Evolutionary conservation across 2,329 filamentous ascomycete genomes (phyloP), one percentile per base, ranked within the genome.

Genomic region (Fusarium sp.): DNA sequence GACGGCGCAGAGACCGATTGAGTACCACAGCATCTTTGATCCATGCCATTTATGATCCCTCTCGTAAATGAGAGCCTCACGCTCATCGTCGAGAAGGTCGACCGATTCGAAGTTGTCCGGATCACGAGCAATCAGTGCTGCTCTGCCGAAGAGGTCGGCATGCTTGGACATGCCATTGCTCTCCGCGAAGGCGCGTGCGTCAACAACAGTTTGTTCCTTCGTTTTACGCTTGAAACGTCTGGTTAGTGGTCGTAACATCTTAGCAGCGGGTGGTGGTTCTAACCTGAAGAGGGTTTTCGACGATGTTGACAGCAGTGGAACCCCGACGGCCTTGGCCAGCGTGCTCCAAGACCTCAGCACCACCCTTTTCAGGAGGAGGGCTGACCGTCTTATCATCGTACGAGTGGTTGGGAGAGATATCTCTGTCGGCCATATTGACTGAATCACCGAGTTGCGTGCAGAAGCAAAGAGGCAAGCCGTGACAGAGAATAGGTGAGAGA

Each of bases 1-100:
- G 50, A 92, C 86, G 44, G 89, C 91, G 76, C 88, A 91, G 15
- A 88, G 85, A 4, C 85, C 81, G 64, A 92, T 91, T 34, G 90
- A 91, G 65, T 89, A 83, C 80, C 88, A 90, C 8, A 92, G 81
- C 68, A 84, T 84, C 70, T 73, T 79, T 0, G 90, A 88, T 62
- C 90, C 85, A 59, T 84, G 83, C 88, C 90, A 92, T 71, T 88
- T 89, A 82, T 92, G 89, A 7, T 84, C 81, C 42, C 83, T 79
- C 76, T 92, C 90, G 41, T 87, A 82, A 42, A 82, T 80, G 16
- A 95, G 83, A 16, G 82, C 81, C n/a, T 80, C 77, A 54, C 66
- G 55, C 30, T 75, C 73, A 16, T 58, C 61, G 4, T 72, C 71
- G 18, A 44, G 58, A 44, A 70, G 67, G 3, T 65, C 46, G 4